Percentiles rank a stretch among this genome's conserved stretches.
Evolutionary conservation across 805 yeast species (phyloP).

Genomic region (Pichia sporocuriosa): DNA sequence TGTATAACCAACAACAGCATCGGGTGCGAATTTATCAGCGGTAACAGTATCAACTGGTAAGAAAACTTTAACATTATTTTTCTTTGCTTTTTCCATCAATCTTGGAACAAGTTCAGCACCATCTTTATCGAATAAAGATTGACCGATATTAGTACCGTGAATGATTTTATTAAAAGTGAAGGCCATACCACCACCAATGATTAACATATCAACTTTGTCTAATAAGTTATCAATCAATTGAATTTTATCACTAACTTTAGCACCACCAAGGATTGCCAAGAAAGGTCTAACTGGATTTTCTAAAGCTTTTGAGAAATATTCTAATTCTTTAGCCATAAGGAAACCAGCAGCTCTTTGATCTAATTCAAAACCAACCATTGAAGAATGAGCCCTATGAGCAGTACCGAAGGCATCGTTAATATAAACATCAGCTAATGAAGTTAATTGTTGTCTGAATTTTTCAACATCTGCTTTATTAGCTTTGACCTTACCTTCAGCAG

Average conservation of each 20-base stretch:
- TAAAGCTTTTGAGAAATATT: conserved; percentile 95
- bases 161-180: conserved; percentile 96
- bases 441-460: conserved; percentile 82
- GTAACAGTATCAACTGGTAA: conserved; percentile 95
- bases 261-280: conserved; percentile 98
- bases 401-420: conserved; percentile 98
- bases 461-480: conserved; percentile 80
- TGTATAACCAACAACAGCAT: conserved; percentile 80
- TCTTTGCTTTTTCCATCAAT: conserved; percentile 93
- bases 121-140: conserved; percentile 85
- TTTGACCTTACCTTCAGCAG: conserved; percentile 86
- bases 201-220: conserved; percentile 90
- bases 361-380: conserved; percentile 95
- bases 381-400: conserved; percentile 99
- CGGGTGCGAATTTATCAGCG: conserved; percentile 90
- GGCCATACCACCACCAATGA: conserved; percentile 99
- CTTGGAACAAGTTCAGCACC: conserved; percentile 94
- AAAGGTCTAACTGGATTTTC: conserved; percentile 98
- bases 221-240: conserved; percentile 95
- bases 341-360: conserved; percentile 98
- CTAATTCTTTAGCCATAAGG: conserved; percentile 95
- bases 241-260: conserved; percentile 98
- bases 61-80: conserved; percentile 86
- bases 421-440: conserved; percentile 93
- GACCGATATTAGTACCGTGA: conserved; percentile 80